These are phyloP conservation scores for Ogataea saltuana DNA, from an alignment of 805 yeast species.

Conservation along the genomic window DNA sequence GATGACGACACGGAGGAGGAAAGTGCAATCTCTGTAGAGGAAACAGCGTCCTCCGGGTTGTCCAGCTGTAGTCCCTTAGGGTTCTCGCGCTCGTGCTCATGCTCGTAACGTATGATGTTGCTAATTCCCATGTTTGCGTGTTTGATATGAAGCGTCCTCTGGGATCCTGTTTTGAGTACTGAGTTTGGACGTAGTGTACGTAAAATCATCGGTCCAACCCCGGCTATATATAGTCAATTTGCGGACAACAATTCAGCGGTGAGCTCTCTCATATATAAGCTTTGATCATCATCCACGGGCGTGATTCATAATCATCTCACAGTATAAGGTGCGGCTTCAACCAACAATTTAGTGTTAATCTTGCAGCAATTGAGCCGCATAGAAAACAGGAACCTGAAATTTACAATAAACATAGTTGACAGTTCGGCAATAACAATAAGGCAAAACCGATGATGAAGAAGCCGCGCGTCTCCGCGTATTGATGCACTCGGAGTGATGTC, in stretches of 20 bases:
- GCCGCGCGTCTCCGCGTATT: conserved; percentile 3
- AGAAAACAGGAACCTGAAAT: too few species aligned
- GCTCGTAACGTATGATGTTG: conserved; percentile 29
- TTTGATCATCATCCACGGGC: neutral
- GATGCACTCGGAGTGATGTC: conserved; percentile 15
- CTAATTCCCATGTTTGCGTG: conserved; percentile 27
- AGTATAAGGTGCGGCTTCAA: neutral
- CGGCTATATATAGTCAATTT: neutral
- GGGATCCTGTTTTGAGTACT: too few species aligned
- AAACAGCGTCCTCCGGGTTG: conserved; percentile 1
- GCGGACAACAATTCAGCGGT: neutral
- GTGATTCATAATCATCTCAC: conserved; percentile 7
- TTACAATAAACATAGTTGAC: neutral
- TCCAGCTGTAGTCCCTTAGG: conserved; percentile 2
- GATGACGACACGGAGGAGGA: conserved; percentile 13
- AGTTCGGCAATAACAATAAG: conserved; percentile 7
- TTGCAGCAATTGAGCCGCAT: neutral
- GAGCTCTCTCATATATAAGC: neutral
- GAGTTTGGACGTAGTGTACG: neutral
- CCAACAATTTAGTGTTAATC: neutral
- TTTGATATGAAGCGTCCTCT: neutral
- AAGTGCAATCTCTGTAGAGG: neutral
- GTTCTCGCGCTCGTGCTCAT: conserved; percentile 19
- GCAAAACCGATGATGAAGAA: conserved; percentile 13
- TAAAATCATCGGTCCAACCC: neutral